phyloP scores from a whole-genome alignment of 2,329 filamentous ascomycete species.

The Cordyceps tenuipes region DNA sequence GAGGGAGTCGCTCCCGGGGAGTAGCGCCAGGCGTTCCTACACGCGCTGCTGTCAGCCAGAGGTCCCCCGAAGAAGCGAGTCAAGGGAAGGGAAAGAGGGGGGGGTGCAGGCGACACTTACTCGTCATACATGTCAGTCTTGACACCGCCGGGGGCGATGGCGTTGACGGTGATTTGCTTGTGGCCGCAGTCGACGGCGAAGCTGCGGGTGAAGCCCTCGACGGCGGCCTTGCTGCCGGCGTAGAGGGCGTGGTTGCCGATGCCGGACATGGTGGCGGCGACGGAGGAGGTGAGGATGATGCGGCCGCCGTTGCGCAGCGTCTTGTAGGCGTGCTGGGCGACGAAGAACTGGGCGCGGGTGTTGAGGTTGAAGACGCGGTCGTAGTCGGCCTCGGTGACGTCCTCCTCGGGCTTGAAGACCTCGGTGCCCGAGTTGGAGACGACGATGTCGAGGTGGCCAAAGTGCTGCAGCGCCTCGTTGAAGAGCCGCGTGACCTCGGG shows the following conservation, averaged over 20 bases:
- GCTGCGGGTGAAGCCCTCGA: slow-evolving; percentile 63
- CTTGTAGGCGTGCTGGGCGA: slow-evolving; percentile 66
- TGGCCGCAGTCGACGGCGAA: slow-evolving; percentile 65
- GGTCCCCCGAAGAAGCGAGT: neutral
- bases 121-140: slow-evolving; percentile 61
- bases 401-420: slow-evolving; percentile 59
- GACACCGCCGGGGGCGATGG: slow-evolving; percentile 63
- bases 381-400: slow-evolving; percentile 59
- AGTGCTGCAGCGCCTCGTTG: slow-evolving; percentile 54
- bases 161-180: slow-evolving; percentile 62
- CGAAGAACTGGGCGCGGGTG: slow-evolving; percentile 66
- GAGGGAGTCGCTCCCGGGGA: neutral
- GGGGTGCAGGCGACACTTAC: neutral
- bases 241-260: slow-evolving; percentile 57
- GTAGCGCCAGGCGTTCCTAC: neutral
- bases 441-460: slow-evolving; percentile 63
- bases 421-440: slow-evolving; percentile 63
- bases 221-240: slow-evolving; percentile 63
- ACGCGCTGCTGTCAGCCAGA: neutral
- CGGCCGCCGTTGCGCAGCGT: slow-evolving; percentile 61
- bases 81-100: no score
- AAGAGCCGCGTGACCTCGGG: slow-evolving; percentile 55
- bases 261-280: slow-evolving; percentile 49
- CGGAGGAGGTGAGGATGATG: slow-evolving; percentile 64
- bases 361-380: slow-evolving; percentile 67